Percentiles rank a stretch among this genome's conserved stretches.
Evolutionary conservation across 495 filamentous ascomycete genomes (phyloP).

Genomic region (Aspergillus haitiensis): DNA sequence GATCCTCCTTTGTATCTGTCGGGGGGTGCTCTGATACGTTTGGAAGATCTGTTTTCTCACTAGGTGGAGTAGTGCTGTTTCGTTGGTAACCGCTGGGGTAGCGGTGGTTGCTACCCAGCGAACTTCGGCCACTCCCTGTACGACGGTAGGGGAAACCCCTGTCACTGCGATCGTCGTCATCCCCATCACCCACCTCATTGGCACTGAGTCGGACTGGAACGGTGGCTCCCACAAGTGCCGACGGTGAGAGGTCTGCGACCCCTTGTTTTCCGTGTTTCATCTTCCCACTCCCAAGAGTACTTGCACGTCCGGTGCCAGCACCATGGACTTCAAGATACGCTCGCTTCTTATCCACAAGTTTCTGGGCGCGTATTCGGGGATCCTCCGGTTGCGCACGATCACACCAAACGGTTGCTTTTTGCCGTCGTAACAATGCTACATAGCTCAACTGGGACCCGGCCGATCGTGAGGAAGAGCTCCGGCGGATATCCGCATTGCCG

Average conservation of each 20-base stretch:
- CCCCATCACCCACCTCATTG: constrained; percentile 86
- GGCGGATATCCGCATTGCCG: constrained; percentile 59
- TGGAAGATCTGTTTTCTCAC: constrained; percentile 51
- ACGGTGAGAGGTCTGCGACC: constrained; percentile 68
- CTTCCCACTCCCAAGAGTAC: constrained; percentile 70
- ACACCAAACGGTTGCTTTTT: constrained; percentile 99
- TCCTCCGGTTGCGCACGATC: constrained; percentile 93
- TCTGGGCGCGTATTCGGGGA: constrained; percentile 74
- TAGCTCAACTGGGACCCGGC: constrained; percentile 67
- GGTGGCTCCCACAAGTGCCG: constrained; percentile 69
- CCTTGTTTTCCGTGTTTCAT: constrained; percentile 76
- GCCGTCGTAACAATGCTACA: constrained; percentile 88
- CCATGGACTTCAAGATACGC: constrained; percentile 80
- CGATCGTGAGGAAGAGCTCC: constrained; percentile 69
- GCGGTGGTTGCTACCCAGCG: constrained; percentile 65
- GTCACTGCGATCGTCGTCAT: constrained; percentile 63
- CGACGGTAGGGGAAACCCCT: constrained; percentile 64
- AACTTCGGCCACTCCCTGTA: constrained; percentile 77
- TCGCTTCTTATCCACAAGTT: constrained; percentile 77
- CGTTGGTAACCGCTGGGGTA: constrained; percentile 54
- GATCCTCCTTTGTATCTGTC: constrained; percentile 40
- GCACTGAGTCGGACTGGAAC: constrained; percentile 91
- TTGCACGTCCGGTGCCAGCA: constrained; percentile 48
- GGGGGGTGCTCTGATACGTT: constrained; percentile 56
- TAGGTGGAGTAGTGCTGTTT: constrained; percentile 64